These are phyloP conservation scores for Fragaria iinumae DNA, from an alignment of 306 rosid genomes.

Conservation along the genomic window DNA sequence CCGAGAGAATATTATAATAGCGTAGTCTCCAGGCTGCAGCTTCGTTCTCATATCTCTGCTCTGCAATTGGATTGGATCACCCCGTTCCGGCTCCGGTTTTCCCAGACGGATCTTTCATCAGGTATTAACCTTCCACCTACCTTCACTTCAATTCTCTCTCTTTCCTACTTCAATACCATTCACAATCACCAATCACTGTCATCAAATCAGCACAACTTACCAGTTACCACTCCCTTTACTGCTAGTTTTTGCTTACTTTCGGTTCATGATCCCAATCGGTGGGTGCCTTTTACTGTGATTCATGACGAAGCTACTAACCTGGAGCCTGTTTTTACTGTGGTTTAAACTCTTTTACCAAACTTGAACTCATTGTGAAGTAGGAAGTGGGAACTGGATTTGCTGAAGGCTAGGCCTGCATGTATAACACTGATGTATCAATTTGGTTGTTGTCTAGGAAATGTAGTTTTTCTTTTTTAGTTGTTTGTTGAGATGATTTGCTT, in stretches of 20 bases:
- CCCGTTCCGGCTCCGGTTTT: neutral
- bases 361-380: too few relatives aligned
- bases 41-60: constrained; percentile 4
- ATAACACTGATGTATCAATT: neutral
- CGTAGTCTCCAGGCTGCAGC: constrained; percentile 18
- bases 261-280: neutral
- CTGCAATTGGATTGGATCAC: constrained; percentile 15
- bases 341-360: too few relatives aligned
- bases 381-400: neutral
- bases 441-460: too few relatives aligned
- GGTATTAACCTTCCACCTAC: neutral
- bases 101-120: constrained; percentile 1
- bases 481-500: neutral
- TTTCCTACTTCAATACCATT: neutral
- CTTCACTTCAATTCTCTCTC: neutral
- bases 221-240: neutral
- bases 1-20: neutral
- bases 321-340: neutral
- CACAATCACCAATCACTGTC: neutral
- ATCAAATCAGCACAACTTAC: neutral
- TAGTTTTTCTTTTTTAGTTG: too few relatives aligned
- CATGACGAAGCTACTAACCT: neutral
- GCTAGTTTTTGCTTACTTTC: neutral
- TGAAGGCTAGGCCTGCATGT: neutral
- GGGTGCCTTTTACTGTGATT: neutral